Evolutionary conservation across 2,329 filamentous ascomycete species (phyloP), one percentile per base, ranked within the genome.

Genomic region (Aureobasidium sp.): DNA sequence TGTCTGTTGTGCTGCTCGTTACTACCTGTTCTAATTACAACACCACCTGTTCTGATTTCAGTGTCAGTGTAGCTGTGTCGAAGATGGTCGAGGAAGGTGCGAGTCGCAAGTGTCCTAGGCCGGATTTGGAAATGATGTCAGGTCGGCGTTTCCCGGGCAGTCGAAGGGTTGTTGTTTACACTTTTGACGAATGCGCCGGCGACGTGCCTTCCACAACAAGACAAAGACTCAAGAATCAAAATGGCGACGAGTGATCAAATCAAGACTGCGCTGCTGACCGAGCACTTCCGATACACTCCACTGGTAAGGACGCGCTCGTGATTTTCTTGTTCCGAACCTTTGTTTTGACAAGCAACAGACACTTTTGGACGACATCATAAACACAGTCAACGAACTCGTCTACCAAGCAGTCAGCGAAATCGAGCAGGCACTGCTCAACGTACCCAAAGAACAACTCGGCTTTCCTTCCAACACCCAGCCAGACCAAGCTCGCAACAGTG

Each of bases 281-380:
- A 97, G 77, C 93, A 98, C 67, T 87, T 98, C 64, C 88, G 88
- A 59, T 96, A 95, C 64, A 91, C 93, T 1, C 93, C 91, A 24
- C 81, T 95, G 60, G 90, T 95, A 71, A 65, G 86, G 75, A 22
- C 24, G 42, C 45, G 24, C 54, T 21, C 25, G 27, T 38, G 8
- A 27, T 12, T 21, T 30, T 29, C 16, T 37, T 14, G 11, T 12
- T 21, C 7, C 35, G 24, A 21, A 2, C n/a, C n/a, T n/a, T n/a
- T n/a, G n/a, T 29, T 50, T 40, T 57, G 40, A 57, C 44, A 22
- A 49, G 21, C 14, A 42, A 27, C 47, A 95, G 90, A 87, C 87
- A 57, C 81, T 98, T 37, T 86, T 98, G 65, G 93, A 98, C 80
- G 91, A 97, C 72, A 90, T 97, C 62, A 95, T 97, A 74, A 96